Conservation (phyloP, 2,329 filamentous ascomycete genomes). For the Sporothrix globosa region DNA sequence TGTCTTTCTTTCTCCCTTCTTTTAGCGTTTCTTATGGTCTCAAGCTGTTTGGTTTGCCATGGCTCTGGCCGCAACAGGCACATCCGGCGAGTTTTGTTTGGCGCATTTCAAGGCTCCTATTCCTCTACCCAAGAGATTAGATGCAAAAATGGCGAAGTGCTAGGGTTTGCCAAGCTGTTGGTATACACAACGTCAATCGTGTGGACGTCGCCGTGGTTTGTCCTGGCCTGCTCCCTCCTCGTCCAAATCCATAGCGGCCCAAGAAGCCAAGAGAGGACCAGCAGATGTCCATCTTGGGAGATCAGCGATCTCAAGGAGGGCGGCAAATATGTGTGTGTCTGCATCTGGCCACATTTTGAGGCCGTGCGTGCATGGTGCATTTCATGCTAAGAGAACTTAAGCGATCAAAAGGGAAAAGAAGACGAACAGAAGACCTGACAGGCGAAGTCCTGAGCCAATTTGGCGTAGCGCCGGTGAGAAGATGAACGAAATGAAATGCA, state of each 20-base stretch:
- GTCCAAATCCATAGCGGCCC: background rate
- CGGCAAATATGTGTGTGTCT: background rate
- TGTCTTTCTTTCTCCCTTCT: constrained; percentile 3
- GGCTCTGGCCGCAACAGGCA: constrained; percentile 16
- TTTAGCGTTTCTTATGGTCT: background rate
- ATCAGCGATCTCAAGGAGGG: constrained; percentile 7
- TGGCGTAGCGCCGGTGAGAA: constrained; percentile 23
- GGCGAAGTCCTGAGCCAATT: constrained; percentile 1
- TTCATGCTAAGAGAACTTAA: constrained; percentile 14
- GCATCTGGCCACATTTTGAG: constrained; percentile 8
- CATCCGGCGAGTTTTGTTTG: constrained; percentile 16
- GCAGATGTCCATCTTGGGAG: constrained; percentile 3
- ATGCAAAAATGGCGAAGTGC: background rate
- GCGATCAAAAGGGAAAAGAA: constrained; percentile 27
- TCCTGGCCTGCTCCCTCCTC: background rate
- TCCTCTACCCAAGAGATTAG: background rate
- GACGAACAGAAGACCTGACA: constrained; percentile 23
- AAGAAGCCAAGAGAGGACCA: background rate
- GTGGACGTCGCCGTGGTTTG: background rate
- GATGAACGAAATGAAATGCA: background rate
- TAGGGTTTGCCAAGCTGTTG: constrained; percentile 7
- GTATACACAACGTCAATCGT: background rate
- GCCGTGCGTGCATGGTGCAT: constrained; percentile 30
- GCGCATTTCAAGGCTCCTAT: background rate
- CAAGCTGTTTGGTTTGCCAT: background rate